These are phyloP conservation scores for Chlamydomonas reinhardtii DNA, from an alignment of 163 green algal genomes.

Conservation along the genomic window DNA sequence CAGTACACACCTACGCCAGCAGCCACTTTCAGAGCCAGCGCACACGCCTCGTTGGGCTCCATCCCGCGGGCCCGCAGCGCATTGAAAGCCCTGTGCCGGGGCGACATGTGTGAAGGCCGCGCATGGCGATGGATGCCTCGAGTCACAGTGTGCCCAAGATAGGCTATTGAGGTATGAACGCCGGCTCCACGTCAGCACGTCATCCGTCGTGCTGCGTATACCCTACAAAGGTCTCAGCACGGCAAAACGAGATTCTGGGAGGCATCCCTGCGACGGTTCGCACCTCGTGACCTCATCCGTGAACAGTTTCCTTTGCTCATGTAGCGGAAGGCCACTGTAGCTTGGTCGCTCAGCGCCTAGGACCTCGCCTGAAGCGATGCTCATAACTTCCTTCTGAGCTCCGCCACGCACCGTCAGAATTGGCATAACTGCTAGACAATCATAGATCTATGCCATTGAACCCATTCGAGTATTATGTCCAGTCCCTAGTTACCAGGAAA, in stretches of 20 bases:
- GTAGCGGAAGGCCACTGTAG: background rate
- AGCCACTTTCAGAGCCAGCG: slow-evolving; percentile 50
- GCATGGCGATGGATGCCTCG: background rate
- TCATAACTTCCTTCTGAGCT: too few relatives aligned
- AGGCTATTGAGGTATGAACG: background rate
- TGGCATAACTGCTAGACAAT: too few relatives aligned
- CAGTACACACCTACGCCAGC: slow-evolving; percentile 58
- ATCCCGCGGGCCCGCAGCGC: slow-evolving; percentile 34
- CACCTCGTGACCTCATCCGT: slow-evolving; percentile 19
- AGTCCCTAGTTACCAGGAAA: too few relatives aligned
- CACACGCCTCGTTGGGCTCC: slow-evolving; percentile 55
- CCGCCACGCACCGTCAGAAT: too few relatives aligned
- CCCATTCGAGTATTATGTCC: too few relatives aligned
- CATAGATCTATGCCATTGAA: too few relatives aligned
- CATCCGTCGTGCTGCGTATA: too few relatives aligned
- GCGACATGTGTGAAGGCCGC: background rate
- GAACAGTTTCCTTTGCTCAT: slow-evolving; percentile 19
- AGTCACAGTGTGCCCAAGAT: too few relatives aligned
- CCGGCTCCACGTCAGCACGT: too few relatives aligned
- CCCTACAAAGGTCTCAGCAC: too few relatives aligned
- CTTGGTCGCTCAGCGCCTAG: background rate
- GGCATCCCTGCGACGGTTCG: background rate
- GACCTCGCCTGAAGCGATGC: too few relatives aligned
- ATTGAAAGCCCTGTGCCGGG: slow-evolving; percentile 20
- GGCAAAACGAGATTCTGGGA: background rate